Evolutionary conservation across 352 stramenopile genomes (phyloP), one percentile per base, ranked within the genome.

Genomic region (Phytophthora fragariaefolia): DNA sequence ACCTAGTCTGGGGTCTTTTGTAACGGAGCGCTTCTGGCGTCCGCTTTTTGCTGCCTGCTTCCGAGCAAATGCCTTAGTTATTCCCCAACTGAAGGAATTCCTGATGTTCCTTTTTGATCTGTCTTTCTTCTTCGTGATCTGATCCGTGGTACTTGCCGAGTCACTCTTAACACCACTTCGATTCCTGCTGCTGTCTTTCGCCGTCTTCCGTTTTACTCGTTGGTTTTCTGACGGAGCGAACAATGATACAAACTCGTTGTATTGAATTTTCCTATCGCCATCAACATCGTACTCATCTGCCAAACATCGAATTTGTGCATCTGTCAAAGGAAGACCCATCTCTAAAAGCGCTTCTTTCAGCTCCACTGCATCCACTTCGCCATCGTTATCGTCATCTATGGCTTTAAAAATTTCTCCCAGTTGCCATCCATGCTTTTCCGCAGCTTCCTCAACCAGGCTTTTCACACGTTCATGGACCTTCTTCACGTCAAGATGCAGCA

Each of bases 11-110:
- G 40, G 9, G 6, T 20, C 23, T 17, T 22, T 53, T 66, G 34
- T 60, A 24, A 45, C 61, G 10, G 18, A 24, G 23, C 32, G 52
- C 17, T 48, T 71, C 6, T 22, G 34, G 6, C 20, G 59, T 7
- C 51, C 54, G 51, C n/a, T 45, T 66, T 65, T 66, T 5, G 67
- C 46, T 8, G 55, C 55, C 40, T 89, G 75, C 34, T 92, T 92
- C 26, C 77, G 51, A 22, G 77, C 81, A 68, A 92, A 92, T 3
- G 83, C 83, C 43, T 90, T 92, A 2, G 63, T 64, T 43, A 92
- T 92, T 1, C 81, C 83, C 83, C 83, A 92, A 22, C 83, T 90
- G 42, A 87, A 92, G 0, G 83, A 88, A 32, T 92, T 92, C 5
- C 83, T 66, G 4, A 88, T 69, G 47, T 80, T 91, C 30, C 74